Evolutionary conservation across 208 protist genomes (phyloP).

Genomic region (Trichomonas vaginalis): DNA sequence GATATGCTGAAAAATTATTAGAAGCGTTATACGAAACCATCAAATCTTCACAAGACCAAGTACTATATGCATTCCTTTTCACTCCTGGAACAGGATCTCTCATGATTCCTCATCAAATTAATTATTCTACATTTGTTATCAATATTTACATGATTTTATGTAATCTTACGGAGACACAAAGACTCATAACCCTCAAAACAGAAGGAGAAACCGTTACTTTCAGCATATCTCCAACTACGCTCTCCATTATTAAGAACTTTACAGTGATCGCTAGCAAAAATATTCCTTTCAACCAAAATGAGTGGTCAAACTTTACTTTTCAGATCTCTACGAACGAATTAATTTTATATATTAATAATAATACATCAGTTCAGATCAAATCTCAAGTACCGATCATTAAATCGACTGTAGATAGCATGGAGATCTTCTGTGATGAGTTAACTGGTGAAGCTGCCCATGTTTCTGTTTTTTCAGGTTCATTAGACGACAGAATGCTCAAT

Average conservation of each 20-base stretch:
- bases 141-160: background rate
- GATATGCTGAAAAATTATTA: background rate
- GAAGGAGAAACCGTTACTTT: background rate
- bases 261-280: background rate
- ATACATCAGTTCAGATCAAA: background rate
- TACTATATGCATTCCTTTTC: background rate
- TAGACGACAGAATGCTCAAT: background rate
- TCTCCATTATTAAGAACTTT: background rate
- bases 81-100: background rate
- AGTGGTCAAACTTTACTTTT: background rate
- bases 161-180: background rate
- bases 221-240: background rate
- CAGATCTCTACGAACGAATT: background rate
- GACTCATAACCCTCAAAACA: background rate
- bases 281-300: background rate
- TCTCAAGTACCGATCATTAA: background rate
- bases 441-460: background rate
- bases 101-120: background rate
- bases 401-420: background rate
- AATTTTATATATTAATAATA: background rate
- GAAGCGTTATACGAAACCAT: background rate
- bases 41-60: background rate
- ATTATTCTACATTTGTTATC: background rate
- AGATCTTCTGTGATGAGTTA: background rate
- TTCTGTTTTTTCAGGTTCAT: background rate